Evolutionary conservation across 2,329 filamentous ascomycete genomes (phyloP).

Genomic region (Cordyceps javanica): DNA sequence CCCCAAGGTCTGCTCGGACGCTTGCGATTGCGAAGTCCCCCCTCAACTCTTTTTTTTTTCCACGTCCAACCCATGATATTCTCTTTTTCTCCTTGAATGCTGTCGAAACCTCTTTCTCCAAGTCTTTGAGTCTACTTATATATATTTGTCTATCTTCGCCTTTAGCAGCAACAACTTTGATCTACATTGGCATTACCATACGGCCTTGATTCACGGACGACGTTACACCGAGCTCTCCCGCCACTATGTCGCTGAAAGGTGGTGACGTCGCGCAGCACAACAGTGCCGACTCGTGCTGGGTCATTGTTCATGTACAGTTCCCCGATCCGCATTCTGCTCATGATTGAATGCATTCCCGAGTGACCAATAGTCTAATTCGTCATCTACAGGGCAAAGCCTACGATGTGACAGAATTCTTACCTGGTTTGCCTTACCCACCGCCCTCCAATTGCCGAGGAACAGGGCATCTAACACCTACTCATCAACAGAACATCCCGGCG

Average conservation of each 20-base stretch:
- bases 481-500: slow-evolving; percentile 71
- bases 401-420: slow-evolving; percentile 85
- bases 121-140: not conserved
- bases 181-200: not conserved
- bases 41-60: not conserved
- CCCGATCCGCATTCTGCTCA: not conserved
- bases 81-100: not conserved
- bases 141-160: not conserved
- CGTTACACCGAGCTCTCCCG: not conserved
- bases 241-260: slow-evolving; percentile 41
- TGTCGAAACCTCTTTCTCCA: not conserved
- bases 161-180: not conserved
- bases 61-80: not conserved
- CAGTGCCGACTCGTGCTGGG: slow-evolving; percentile 80
- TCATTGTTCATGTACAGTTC: slow-evolving; percentile 67
- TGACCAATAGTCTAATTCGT: not conserved
- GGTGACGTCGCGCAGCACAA: slow-evolving; percentile 63
- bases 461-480: not conserved
- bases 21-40: not conserved
- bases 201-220: not conserved
- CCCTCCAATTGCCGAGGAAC: not conserved
- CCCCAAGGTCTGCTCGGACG: not conserved
- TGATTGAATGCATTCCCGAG: too few species aligned
- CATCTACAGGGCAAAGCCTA: slow-evolving; percentile 64
- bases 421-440: slow-evolving; percentile 41